Evolutionary conservation across 2,329 filamentous ascomycete species (phyloP).

Genomic region (Coniella lustricola): DNA sequence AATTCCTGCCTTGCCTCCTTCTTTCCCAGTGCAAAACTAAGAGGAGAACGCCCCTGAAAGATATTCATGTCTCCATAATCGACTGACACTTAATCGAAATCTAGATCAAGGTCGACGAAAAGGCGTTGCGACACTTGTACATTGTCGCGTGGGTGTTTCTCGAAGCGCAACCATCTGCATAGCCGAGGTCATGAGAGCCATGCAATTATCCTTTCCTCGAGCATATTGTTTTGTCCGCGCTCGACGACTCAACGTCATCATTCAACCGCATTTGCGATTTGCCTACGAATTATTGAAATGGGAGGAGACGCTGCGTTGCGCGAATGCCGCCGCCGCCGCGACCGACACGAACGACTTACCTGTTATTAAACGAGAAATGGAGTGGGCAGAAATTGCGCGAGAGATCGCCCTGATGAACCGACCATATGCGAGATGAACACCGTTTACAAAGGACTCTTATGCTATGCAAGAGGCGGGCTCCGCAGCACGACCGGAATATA

Average conservation of each 20-base stretch:
- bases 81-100: conserved; percentile 2
- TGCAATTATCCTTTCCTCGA: conserved; percentile 75
- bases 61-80: background rate
- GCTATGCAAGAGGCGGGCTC: background rate
- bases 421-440: conserved; percentile 66
- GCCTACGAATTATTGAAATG: conserved; percentile 93
- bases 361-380: conserved; percentile 65
- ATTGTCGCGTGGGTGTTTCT: conserved; percentile 93
- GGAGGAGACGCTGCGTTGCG: conserved; percentile 68
- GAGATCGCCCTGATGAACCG: conserved; percentile 96
- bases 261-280: conserved; percentile 92
- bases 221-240: conserved; percentile 97
- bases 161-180: conserved; percentile 96
- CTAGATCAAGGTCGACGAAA: conserved; percentile 71
- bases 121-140: conserved; percentile 81
- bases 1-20: background rate
- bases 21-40: background rate
- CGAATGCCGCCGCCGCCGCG: conserved; percentile 43
- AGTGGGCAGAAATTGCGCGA: conserved; percentile 81
- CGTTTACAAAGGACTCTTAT: background rate
- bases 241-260: conserved; percentile 90
- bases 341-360: conserved; percentile 24
- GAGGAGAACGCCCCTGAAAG: background rate
- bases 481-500: background rate
- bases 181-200: conserved; percentile 88